Conservation (phyloP, 352 stramenopile genomes). For the Phytophthora aleatoria region DNA sequence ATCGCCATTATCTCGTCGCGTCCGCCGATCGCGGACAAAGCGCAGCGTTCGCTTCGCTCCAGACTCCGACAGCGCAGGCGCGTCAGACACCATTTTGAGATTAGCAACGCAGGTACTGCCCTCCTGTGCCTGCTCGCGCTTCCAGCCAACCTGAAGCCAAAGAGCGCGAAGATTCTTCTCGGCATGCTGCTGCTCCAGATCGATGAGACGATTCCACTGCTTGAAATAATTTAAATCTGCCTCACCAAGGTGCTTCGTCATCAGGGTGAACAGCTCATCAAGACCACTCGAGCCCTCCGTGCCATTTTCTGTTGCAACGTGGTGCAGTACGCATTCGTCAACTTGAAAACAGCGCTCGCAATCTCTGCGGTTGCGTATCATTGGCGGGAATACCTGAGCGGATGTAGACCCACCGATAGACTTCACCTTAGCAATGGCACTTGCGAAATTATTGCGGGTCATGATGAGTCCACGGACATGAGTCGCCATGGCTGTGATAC, state of each 20-base stretch:
- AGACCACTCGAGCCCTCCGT: slow-evolving; percentile 66
- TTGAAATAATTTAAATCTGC: slow-evolving; percentile 71
- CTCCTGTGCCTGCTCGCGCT: slow-evolving; percentile 56
- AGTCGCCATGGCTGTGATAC: slow-evolving; percentile 56
- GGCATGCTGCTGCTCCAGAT: slow-evolving; percentile 76
- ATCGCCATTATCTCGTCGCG: slow-evolving; percentile 11
- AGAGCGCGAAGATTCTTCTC: slow-evolving; percentile 71
- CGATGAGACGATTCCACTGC: slow-evolving; percentile 74
- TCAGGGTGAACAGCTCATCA: slow-evolving; percentile 66
- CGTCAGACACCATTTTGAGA: slow-evolving; percentile 54
- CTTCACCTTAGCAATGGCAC: slow-evolving; percentile 62
- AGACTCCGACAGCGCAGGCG: slow-evolving; percentile 37
- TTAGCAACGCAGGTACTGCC: slow-evolving; percentile 62
- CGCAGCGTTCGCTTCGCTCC: slow-evolving; percentile 44
- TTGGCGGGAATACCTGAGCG: slow-evolving; percentile 65
- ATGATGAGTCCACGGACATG: slow-evolving; percentile 74
- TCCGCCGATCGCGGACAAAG: slow-evolving; percentile 57
- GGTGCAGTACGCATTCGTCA: slow-evolving; percentile 87
- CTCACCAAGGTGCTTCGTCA: slow-evolving; percentile 58
- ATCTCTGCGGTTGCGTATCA: slow-evolving; percentile 68
- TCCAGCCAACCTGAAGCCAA: slow-evolving; percentile 67
- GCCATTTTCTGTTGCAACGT: slow-evolving; percentile 79
- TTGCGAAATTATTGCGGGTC: slow-evolving; percentile 73
- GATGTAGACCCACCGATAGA: slow-evolving; percentile 51
- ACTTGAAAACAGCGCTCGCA: slow-evolving; percentile 85